phyloP scores from a whole-genome alignment of 352 stramenopile genomes.

The Phytophthora brassicae region DNA sequence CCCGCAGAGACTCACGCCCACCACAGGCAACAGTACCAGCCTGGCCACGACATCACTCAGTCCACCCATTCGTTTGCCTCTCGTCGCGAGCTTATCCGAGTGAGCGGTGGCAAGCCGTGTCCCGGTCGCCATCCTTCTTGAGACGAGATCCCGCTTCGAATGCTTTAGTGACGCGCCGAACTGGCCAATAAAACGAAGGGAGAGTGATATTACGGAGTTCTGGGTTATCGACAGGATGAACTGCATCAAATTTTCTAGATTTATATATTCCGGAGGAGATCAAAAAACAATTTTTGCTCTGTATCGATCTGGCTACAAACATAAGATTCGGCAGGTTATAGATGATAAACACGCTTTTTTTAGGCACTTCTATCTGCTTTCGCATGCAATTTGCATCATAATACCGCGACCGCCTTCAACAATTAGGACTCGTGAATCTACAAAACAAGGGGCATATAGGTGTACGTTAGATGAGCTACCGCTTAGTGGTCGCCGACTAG shows the following conservation, averaged over 20 bases:
- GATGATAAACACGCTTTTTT: too few species aligned
- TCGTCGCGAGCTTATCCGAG: slow-evolving; percentile 19
- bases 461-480: slow-evolving; percentile 3
- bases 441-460: slow-evolving; percentile 1
- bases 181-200: too few species aligned
- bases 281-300: too few species aligned
- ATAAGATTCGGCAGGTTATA: too few species aligned
- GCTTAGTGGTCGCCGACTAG: not conserved
- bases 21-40: slow-evolving; percentile 63
- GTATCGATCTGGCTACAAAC: too few species aligned
- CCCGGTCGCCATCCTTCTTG: not conserved
- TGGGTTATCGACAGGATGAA: too few species aligned
- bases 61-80: slow-evolving; percentile 4
- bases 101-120: slow-evolving; percentile 4
- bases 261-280: too few species aligned
- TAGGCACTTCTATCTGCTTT: too few species aligned
- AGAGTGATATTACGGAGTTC: too few species aligned
- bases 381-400: too few species aligned
- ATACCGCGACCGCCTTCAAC: too few species aligned
- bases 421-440: slow-evolving; percentile 32
- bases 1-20: slow-evolving; percentile 65
- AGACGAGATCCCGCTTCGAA: slow-evolving; percentile 17
- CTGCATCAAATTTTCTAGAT: too few species aligned
- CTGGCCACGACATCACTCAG: slow-evolving; percentile 45
- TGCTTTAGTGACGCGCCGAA: slow-evolving; percentile 6